These are phyloP conservation scores for Beauveria scarabaeidicola DNA, from an alignment of 2,329 filamentous ascomycete species.

Conservation along the genomic window DNA sequence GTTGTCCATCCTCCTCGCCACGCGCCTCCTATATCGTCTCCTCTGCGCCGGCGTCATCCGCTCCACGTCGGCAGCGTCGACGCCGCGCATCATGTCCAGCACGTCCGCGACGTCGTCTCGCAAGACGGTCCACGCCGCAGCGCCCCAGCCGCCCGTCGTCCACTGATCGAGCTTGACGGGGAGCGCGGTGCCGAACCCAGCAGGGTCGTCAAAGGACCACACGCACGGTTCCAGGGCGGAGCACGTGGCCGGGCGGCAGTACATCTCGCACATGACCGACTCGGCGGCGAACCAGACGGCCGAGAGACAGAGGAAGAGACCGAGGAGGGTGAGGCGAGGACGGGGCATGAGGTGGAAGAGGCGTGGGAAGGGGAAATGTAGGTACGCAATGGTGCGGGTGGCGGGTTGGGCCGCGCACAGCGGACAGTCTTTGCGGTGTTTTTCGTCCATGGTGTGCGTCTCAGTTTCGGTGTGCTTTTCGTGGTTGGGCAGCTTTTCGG, in stretches of 20 bases:
- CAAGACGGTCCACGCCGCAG: constrained; percentile 23
- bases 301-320: constrained; percentile 34
- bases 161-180: constrained; percentile 57
- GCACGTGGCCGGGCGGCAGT: constrained; percentile 47
- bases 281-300: constrained; percentile 49
- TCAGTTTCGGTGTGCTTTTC: background rate
- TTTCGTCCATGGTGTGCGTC: background rate
- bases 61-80: constrained; percentile 35
- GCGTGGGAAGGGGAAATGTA: constrained; percentile 37
- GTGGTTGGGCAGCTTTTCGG: background rate
- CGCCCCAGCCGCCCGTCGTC: constrained; percentile 46
- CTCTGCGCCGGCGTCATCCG: constrained; percentile 38
- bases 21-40: constrained; percentile 40
- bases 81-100: constrained; percentile 36
- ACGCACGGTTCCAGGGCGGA: constrained; percentile 37
- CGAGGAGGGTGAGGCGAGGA: constrained; percentile 41
- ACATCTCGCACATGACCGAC: constrained; percentile 41
- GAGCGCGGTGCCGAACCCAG: constrained; percentile 48
- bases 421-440: background rate
- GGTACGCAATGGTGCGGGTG: constrained; percentile 22
- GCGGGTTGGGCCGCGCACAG: constrained; percentile 3
- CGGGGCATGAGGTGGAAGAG: constrained; percentile 36
- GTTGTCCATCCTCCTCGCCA: constrained; percentile 34
- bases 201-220: constrained; percentile 50
- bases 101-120: constrained; percentile 40